Conservation (phyloP, 371 early-diverging fungal genomes). For the Lichtheimia corymbifera region DNA sequence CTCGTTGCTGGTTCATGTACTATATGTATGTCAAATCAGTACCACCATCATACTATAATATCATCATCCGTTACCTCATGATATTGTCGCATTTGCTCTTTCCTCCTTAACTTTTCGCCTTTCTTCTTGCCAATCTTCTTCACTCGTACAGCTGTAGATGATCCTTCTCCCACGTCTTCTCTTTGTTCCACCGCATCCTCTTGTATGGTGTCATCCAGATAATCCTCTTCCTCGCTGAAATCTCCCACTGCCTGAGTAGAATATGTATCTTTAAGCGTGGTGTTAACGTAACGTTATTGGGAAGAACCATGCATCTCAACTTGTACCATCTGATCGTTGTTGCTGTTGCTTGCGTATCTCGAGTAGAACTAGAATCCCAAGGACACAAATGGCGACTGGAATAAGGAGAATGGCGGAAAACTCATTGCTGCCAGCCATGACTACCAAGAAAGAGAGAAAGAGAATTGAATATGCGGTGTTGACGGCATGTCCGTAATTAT, state of each 20-base stretch:
- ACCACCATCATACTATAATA: neutral
- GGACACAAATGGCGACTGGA: constrained; percentile 12
- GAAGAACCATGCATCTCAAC: neutral
- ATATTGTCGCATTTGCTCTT: constrained; percentile 59
- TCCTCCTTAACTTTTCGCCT: constrained; percentile 52
- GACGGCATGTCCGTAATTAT: too few relatives aligned
- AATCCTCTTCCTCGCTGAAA: too few relatives aligned
- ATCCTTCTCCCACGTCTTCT: constrained; percentile 23
- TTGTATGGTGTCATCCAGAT: too few relatives aligned
- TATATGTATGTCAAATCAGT: constrained; percentile 1
- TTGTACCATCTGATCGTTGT: neutral
- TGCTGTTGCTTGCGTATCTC: constrained; percentile 4
- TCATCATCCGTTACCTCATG: constrained; percentile 35
- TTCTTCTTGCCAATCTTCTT: constrained; percentile 56
- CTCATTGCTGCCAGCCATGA: constrained; percentile 5
- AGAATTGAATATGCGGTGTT: neutral
- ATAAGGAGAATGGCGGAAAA: constrained; percentile 10
- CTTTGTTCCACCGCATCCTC: neutral
- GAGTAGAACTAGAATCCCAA: constrained; percentile 7
- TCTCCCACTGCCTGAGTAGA: too few relatives aligned
- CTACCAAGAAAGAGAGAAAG: neutral
- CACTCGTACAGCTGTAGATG: constrained; percentile 40
- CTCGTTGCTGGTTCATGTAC: constrained; percentile 43
- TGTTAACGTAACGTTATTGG: neutral
- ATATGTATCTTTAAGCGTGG: too few relatives aligned